These are phyloP conservation scores for Arxiozyma slooffiae DNA, from an alignment of 1,139 yeast species.

Conservation along the genomic window DNA sequence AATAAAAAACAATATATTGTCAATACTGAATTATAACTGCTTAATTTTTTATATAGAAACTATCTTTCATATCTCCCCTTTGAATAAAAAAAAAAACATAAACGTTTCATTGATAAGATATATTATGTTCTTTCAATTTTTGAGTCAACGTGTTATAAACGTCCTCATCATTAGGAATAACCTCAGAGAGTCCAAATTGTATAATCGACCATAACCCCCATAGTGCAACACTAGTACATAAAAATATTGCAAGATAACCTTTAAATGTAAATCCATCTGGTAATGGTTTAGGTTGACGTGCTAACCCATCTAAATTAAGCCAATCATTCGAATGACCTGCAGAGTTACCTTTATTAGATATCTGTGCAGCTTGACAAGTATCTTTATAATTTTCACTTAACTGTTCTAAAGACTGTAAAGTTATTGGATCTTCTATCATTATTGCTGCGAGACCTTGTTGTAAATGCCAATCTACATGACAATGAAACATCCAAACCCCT, in stretches of 20 bases:
- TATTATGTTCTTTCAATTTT: slow-evolving; percentile 11
- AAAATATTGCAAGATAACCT: slow-evolving; percentile 54
- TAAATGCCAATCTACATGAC: slow-evolving; percentile 76
- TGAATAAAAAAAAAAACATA: slow-evolving; percentile 4
- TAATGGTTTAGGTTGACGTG: slow-evolving; percentile 44
- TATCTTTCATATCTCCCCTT: not conserved
- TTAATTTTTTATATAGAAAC: not conserved
- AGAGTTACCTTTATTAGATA: slow-evolving; percentile 54
- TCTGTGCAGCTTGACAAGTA: slow-evolving; percentile 39
- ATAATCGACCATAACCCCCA: slow-evolving; percentile 49
- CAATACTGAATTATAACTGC: not conserved
- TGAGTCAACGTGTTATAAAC: slow-evolving; percentile 11
- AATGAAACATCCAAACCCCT: slow-evolving; percentile 81
- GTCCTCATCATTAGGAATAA: slow-evolving; percentile 38
- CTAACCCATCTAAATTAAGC: slow-evolving; percentile 49
- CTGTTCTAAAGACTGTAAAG: slow-evolving; percentile 37
- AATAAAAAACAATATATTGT: not conserved
- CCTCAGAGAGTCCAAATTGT: slow-evolving; percentile 53
- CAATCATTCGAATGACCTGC: slow-evolving; percentile 49
- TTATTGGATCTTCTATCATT: slow-evolving; percentile 55
- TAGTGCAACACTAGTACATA: slow-evolving; percentile 49
- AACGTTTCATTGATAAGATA: slow-evolving; percentile 4
- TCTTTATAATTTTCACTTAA: slow-evolving; percentile 40
- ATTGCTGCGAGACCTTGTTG: slow-evolving; percentile 66
- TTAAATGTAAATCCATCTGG: slow-evolving; percentile 61